Evolutionary conservation across 148 eudicot species (phyloP).

Genomic region (Vaccinium myrtillus): DNA sequence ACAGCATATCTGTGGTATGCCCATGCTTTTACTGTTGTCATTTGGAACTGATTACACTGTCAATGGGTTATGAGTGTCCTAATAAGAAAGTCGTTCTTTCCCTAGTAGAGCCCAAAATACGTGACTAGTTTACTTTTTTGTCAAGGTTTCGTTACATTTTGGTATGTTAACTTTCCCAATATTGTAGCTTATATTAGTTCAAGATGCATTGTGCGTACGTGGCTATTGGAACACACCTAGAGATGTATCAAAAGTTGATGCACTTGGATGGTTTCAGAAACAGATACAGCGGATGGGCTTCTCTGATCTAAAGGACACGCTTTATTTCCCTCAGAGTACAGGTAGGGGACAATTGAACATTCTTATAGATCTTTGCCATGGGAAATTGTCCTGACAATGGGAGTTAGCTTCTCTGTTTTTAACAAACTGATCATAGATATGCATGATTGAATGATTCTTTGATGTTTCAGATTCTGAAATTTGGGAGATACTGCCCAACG

Average conservation of each 20-base stretch:
- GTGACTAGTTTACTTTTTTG: background rate
- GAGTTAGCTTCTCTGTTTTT: background rate
- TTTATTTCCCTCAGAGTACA: constrained; percentile 69
- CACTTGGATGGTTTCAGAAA: constrained; percentile 56
- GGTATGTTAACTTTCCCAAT: constrained; percentile 14
- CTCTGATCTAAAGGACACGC: constrained; percentile 53
- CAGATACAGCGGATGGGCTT: constrained; percentile 56
- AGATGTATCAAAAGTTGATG: constrained; percentile 43
- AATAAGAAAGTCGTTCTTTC: background rate
- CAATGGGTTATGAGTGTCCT: background rate
- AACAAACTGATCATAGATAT: background rate
- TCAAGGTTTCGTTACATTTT: background rate
- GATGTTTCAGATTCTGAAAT: constrained; percentile 54
- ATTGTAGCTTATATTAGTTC: constrained; percentile 64
- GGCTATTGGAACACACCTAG: constrained; percentile 87
- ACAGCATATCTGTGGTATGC: constrained; percentile 76
- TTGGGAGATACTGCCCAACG: constrained; percentile 67
- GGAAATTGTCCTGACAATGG: background rate
- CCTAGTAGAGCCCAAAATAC: background rate
- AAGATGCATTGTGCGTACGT: constrained; percentile 74
- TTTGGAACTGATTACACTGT: background rate
- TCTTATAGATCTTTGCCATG: background rate
- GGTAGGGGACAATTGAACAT: constrained; percentile 36
- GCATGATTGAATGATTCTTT: constrained; percentile 6
- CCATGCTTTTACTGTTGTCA: background rate